Conservation (phyloP, 331 rosid species). For the Acacia concinna region DNA sequence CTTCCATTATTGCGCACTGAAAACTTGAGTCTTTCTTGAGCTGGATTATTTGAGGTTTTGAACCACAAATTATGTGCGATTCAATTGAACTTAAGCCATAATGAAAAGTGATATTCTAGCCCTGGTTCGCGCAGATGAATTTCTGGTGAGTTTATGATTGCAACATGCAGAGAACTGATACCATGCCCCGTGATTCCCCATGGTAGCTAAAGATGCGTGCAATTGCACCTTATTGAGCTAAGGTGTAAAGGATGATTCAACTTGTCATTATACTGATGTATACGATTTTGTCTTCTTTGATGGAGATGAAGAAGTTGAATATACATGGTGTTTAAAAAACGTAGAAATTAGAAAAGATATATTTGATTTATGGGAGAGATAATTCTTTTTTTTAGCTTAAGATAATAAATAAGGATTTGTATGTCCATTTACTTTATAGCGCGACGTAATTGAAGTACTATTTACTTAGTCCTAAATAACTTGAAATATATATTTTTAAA, state of each 20-base stretch:
- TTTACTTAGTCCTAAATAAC: neutral
- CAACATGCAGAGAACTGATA: conserved; percentile 27
- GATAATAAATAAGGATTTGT: neutral
- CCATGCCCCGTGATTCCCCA: neutral
- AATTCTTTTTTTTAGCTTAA: neutral
- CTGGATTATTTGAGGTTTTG: conserved; percentile 9
- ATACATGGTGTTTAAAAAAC: neutral
- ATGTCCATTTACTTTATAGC: neutral
- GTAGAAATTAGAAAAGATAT: conserved; percentile 12
- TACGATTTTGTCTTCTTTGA: neutral
- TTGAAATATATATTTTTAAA: neutral
- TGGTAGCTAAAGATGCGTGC: conserved; percentile 8
- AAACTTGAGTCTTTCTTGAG: conserved; percentile 20
- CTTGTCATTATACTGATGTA: conserved; percentile 9
- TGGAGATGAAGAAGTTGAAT: conserved; percentile 5
- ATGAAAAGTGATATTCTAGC: neutral
- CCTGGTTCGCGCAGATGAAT: conserved; percentile 12
- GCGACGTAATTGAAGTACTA: neutral
- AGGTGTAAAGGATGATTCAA: conserved; percentile 1
- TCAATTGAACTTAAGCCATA: conserved; percentile 24
- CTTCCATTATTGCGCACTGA: conserved; percentile 4
- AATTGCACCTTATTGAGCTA: conserved; percentile 22
- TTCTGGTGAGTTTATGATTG: conserved; percentile 17
- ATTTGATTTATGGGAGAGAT: conserved; percentile 26
- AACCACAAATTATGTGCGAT: conserved; percentile 16